Percentiles rank a stretch among this genome's conserved stretches.
Conservation (phyloP, 805 yeast genomes). For the Wickerhamiella spandovensis region DNA sequence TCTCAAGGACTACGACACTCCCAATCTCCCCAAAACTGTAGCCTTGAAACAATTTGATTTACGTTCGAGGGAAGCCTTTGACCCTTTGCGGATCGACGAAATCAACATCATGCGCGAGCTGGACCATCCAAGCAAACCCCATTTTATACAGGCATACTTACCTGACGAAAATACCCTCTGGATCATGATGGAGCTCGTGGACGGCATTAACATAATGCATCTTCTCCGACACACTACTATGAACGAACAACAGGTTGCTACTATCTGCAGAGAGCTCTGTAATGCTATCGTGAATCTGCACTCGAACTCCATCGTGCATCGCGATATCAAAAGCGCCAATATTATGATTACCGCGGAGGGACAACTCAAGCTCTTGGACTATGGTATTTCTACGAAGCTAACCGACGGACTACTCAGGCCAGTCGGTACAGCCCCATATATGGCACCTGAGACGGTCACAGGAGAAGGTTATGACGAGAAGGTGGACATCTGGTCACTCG, state of each 20-base stretch:
- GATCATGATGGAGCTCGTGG: too few relatives aligned
- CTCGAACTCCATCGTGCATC: conserved; percentile 64
- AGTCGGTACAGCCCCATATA: conserved; percentile 81
- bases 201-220: not conserved
- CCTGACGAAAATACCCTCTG: too few relatives aligned
- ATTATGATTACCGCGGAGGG: conserved; percentile 65
- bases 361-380: conserved; percentile 72
- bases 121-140: too few relatives aligned
- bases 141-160: too few relatives aligned
- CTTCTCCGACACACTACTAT: not conserved
- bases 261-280: too few relatives aligned
- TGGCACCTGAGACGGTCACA: conserved; percentile 79
- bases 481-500: conserved; percentile 89
- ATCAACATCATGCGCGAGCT: too few relatives aligned
- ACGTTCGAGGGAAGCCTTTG: too few relatives aligned
- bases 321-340: conserved; percentile 85
- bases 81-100: too few relatives aligned
- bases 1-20: too few relatives aligned
- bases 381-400: conserved; percentile 50
- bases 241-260: too few relatives aligned
- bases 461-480: conserved; percentile 68
- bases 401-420: conserved; percentile 34
- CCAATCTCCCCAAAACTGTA: too few relatives aligned
- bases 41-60: too few relatives aligned
- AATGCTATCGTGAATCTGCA: conserved; percentile 36